Percentiles rank a stretch among this genome's conserved stretches.
These are phyloP conservation scores for Dunaliella sp. DNA, from an alignment of 139 green algal genomes.

Conservation along the genomic window DNA sequence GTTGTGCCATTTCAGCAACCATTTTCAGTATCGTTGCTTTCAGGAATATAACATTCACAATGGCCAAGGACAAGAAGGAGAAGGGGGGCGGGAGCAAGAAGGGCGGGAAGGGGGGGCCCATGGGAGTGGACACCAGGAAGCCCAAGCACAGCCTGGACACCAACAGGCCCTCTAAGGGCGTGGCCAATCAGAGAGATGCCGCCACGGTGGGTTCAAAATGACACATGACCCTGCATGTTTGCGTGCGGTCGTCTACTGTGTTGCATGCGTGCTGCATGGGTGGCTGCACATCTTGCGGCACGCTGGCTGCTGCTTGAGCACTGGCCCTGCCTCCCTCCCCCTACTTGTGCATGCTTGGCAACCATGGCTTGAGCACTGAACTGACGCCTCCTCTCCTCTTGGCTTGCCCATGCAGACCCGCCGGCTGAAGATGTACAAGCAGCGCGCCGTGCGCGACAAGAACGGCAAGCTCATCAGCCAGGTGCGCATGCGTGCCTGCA, in stretches of 20 bases:
- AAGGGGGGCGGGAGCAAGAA: background rate
- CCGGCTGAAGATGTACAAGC: slow-evolving; percentile 97
- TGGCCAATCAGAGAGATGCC: slow-evolving; percentile 61
- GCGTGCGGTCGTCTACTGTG: too few relatives aligned
- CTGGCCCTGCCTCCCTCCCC: background rate
- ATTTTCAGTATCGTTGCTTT: too few relatives aligned
- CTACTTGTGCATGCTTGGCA: background rate
- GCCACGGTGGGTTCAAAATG: slow-evolving; percentile 61
- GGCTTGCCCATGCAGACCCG: slow-evolving; percentile 64
- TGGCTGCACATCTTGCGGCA: too few relatives aligned
- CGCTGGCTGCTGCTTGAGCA: too few relatives aligned
- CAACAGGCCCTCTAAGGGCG: slow-evolving; percentile 60
- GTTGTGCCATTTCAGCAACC: too few relatives aligned
- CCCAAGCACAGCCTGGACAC: slow-evolving; percentile 77
- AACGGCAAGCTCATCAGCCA: slow-evolving; percentile 85
- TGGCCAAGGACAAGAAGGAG: background rate
- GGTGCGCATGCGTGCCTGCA: too few relatives aligned
- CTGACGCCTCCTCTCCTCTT: background rate
- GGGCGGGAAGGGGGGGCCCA: background rate
- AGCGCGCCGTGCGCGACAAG: slow-evolving; percentile 78
- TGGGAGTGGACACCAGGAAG: slow-evolving; percentile 31
- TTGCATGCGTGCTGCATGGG: background rate
- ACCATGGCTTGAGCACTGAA: background rate
- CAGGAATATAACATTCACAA: too few relatives aligned
- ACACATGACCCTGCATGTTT: background rate